Conservation (phyloP, 1,284 basidiomycete species). For the Hymenochaete sp. region DNA sequence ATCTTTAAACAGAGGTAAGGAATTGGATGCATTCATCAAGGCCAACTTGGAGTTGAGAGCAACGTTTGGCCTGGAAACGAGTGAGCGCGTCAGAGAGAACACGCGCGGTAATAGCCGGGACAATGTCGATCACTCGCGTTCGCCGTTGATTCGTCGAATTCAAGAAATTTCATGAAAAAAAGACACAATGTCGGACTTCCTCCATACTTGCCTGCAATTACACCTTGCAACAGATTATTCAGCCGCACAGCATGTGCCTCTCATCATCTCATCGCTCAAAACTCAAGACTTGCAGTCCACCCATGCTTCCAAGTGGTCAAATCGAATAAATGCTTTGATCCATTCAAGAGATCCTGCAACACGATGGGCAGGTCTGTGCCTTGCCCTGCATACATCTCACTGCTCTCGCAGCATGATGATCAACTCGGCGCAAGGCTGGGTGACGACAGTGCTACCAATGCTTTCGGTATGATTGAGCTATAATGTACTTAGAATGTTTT, state of each 20-base stretch:
- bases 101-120: too few species aligned
- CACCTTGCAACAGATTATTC: slow-evolving; percentile 61
- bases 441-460: slow-evolving; percentile 51
- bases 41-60: background rate
- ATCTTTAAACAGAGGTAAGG: slow-evolving; percentile 19
- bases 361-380: slow-evolving; percentile 67
- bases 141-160: too few species aligned
- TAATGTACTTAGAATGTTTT: slow-evolving; percentile 16
- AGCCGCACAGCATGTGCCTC: slow-evolving; percentile 48
- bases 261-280: slow-evolving; percentile 45
- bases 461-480: slow-evolving; percentile 43
- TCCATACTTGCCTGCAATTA: slow-evolving; percentile 60
- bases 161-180: too few species aligned
- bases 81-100: too few species aligned
- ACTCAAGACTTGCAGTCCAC: slow-evolving; percentile 47
- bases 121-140: too few species aligned
- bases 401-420: slow-evolving; percentile 52
- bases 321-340: slow-evolving; percentile 58
- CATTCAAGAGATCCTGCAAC: slow-evolving; percentile 63
- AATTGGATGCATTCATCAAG: slow-evolving; percentile 3
- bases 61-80: too few species aligned
- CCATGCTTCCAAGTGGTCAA: slow-evolving; percentile 64
- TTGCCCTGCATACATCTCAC: slow-evolving; percentile 55
- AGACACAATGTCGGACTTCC: slow-evolving; percentile 39
- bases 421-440: slow-evolving; percentile 64